A percentile compares a stretch with the other conserved stretches of the same genome.
phyloP scores from a whole-genome alignment of 2,329 filamentous ascomycete genomes.

The Botryosphaeria dothidea region DNA sequence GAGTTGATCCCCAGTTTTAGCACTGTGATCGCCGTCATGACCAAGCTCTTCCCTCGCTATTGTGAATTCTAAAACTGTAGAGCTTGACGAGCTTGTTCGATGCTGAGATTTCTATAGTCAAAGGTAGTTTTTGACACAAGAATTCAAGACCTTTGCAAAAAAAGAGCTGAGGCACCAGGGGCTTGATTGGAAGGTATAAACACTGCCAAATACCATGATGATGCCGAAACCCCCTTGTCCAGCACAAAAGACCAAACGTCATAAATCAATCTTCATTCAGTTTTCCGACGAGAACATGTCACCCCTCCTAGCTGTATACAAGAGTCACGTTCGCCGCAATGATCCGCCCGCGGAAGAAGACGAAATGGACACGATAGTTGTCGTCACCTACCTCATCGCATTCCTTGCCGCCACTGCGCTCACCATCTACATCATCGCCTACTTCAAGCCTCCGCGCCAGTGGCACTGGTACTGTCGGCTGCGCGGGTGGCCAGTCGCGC shows the following conservation, averaged over 20 bases:
- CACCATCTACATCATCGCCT: background rate
- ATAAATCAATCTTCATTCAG: no score
- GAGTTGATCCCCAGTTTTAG: background rate
- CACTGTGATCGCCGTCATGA: background rate
- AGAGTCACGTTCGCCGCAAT: background rate
- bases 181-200: no score
- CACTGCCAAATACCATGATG: no score
- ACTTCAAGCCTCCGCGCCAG: background rate
- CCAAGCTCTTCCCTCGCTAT: background rate
- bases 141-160: background rate
- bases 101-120: background rate
- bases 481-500: background rate
- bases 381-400: background rate
- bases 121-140: background rate
- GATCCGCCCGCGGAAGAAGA: background rate
- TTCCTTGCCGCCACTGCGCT: conserved; percentile 1
- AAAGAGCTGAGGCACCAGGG: no score
- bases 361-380: no score
- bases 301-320: no score
- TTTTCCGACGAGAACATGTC: background rate
- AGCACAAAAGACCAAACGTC: no score
- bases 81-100: background rate
- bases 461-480: background rate
- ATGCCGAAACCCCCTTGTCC: no score
- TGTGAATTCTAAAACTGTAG: background rate